phyloP scores from a whole-genome alignment of 2,329 filamentous ascomycete genomes.

The Fusarium chlamydosporum region DNA sequence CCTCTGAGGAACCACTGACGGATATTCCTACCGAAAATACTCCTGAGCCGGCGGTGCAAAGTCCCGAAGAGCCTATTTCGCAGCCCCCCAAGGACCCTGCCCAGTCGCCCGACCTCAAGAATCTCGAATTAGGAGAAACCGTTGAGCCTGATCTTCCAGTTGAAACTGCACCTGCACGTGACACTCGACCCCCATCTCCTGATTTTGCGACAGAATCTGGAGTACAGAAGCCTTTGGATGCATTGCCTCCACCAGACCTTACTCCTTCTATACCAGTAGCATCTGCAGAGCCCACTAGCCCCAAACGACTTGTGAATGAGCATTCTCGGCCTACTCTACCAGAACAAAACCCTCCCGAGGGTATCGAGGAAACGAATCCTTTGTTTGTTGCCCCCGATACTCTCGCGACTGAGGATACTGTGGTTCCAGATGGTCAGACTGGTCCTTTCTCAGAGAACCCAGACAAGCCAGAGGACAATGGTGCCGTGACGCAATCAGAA shows the following conservation, averaged over 20 bases:
- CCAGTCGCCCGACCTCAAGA: background rate
- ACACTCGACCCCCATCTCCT: background rate
- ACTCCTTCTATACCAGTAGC: background rate
- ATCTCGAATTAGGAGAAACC: constrained; percentile 1
- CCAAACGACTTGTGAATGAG: background rate
- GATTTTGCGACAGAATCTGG: background rate
- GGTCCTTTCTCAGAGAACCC: background rate
- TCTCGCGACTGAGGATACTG: background rate
- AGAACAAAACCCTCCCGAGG: background rate
- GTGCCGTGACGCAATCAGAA: constrained; percentile 1
- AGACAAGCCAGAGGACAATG: constrained; percentile 1
- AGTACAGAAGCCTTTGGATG: background rate
- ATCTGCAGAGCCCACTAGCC: background rate
- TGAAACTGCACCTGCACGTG: background rate
- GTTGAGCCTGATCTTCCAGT: background rate
- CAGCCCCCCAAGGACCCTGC: background rate
- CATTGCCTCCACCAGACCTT: background rate
- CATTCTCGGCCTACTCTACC: background rate
- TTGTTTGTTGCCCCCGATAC: background rate
- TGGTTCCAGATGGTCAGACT: background rate
- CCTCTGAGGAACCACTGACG: constrained; percentile 13
- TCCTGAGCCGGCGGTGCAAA: background rate
- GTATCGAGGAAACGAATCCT: background rate
- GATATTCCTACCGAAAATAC: constrained; percentile 6
- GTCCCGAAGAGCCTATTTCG: background rate